Percentiles rank a stretch among this genome's conserved stretches.
Conservation (phyloP, 2,329 filamentous ascomycete genomes). For the Cytospora piceae region DNA sequence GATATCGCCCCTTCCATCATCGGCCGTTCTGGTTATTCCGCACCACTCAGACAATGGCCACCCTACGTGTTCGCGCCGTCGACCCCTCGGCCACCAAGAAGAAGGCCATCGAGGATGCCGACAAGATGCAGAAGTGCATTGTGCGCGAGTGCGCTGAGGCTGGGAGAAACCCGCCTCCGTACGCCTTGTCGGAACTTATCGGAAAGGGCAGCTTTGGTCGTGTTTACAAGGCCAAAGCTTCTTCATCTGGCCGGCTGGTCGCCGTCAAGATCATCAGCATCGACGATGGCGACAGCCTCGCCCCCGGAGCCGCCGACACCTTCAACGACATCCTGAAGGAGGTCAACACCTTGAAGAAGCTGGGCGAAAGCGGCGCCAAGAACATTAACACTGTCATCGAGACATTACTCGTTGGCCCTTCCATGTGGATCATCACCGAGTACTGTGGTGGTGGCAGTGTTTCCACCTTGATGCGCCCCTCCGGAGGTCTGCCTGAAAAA, state of each 20-base stretch:
- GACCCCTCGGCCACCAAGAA: slow-evolving; percentile 40
- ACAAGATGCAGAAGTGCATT: slow-evolving; percentile 63
- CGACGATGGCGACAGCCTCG: slow-evolving; percentile 72
- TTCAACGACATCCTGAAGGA: slow-evolving; percentile 73
- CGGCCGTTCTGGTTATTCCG: neutral
- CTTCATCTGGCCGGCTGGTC: slow-evolving; percentile 52
- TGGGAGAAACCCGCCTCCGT: slow-evolving; percentile 61
- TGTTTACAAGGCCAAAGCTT: slow-evolving; percentile 63
- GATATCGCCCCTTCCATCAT: neutral
- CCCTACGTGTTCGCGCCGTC: slow-evolving; percentile 39
- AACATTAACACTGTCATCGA: slow-evolving; percentile 85
- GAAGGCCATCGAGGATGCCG: slow-evolving; percentile 65
- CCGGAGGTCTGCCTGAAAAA: slow-evolving; percentile 67
- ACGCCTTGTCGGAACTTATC: slow-evolving; percentile 66
- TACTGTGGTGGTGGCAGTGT: slow-evolving; percentile 86
- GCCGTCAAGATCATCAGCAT: slow-evolving; percentile 84
- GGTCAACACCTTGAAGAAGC: slow-evolving; percentile 69
- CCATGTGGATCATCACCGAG: slow-evolving; percentile 88
- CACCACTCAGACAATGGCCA: slow-evolving; percentile 36
- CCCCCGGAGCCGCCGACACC: slow-evolving; percentile 67
- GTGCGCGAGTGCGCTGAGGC: slow-evolving; percentile 60
- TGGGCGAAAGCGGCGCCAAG: slow-evolving; percentile 73
- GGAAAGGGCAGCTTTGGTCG: slow-evolving; percentile 71
- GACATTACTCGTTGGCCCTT: slow-evolving; percentile 74
- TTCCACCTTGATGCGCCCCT: slow-evolving; percentile 70